Base-by-base conservation (phyloP, 768 basidiomycete genomes). In the Tricholoma hemisulphureum region DNA sequence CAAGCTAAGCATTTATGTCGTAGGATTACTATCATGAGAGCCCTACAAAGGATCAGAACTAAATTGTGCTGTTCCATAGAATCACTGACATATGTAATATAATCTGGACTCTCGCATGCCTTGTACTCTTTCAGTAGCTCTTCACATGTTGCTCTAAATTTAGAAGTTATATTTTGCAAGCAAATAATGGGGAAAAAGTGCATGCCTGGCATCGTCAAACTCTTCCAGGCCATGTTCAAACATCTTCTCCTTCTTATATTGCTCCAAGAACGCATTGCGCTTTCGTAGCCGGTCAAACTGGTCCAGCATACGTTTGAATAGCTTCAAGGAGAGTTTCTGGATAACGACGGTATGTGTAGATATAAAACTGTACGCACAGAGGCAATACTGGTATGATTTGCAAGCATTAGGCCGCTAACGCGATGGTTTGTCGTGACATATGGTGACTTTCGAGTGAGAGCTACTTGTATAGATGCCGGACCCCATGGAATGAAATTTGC, bases 401-500 rank as follows among this genome's bases (percentile, higher is more conserved):
- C 97, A 51, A 99, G 83, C 97, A 99, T 98, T 51, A 99, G 80
- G 0, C 96, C 96, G 70, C 95, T 98, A 56, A 98, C 95, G 11
- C 95, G 89, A 71, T 99, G 95, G 65, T 88, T 91, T 35, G 91
- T 87, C 4, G 85, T 80, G 53, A 97, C 77, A 67, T 96, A 96
- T 6, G 94, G 95, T 14, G 93, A 95, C 65, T 84, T 87, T 57
- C 92, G 87, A 1, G 95, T 97, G 58, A 98, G 75, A 5, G 97
- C 96, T 6, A 99, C 96, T 73, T 99, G 97, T 65, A 97, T 96
- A 32, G 94, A 95, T 4, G 95, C 95, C 0, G 97, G 97, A 11
- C 97, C 97, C 97, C 97, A 99, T 6, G 97, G 97, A 61, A 99
- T 98, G 71, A 99, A 98, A 68, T 92, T 95, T 14, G 97, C 97